Evolutionary conservation across 257 asterid species (phyloP).

Genomic region (Forsythia suspensa): DNA sequence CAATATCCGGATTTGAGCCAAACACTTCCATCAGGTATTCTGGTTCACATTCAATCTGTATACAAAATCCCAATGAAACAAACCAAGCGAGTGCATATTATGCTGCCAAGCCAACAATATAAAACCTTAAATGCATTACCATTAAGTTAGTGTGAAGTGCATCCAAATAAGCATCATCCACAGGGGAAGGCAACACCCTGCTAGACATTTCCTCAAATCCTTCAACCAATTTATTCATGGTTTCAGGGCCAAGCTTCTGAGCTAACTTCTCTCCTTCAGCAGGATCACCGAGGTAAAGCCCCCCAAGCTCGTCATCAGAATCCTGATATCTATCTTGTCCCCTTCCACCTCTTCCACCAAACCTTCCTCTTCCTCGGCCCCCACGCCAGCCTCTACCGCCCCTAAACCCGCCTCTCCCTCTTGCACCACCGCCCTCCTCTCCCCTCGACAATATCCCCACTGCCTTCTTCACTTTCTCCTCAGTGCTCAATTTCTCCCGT

Average conservation of each 20-base stretch:
- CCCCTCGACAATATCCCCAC: constrained; percentile 49
- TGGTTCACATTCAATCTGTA: constrained; percentile 88
- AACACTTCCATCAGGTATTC: constrained; percentile 85
- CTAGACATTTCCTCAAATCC: constrained; percentile 61
- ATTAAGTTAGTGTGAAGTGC: constrained; percentile 66
- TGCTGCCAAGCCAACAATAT: constrained; percentile 1
- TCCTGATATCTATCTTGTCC: constrained; percentile 33
- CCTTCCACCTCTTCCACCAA: constrained; percentile 26
- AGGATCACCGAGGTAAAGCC: constrained; percentile 47
- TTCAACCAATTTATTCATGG: constrained; percentile 53
- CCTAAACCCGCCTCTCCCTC: constrained; percentile 36
- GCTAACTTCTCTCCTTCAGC: constrained; percentile 66
- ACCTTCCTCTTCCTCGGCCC: constrained; percentile 28
- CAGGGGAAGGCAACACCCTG: constrained; percentile 67
- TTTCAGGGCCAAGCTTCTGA: constrained; percentile 67
- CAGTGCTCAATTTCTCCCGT: constrained; percentile 42
- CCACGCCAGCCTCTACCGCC: constrained; percentile 29
- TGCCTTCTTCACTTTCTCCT: constrained; percentile 58
- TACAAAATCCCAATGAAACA: constrained; percentile 3
- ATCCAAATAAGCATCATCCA: constrained; percentile 60
- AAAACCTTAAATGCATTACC: constrained; percentile 40
- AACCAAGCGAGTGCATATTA: constrained; percentile 18
- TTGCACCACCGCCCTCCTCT: constrained; percentile 34
- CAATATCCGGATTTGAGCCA: constrained; percentile 82
- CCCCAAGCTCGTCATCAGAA: constrained; percentile 39